Evolutionary conservation across 1,284 basidiomycete species (phyloP).

Genomic region (Cutaneotrichosporon cyanovorans): DNA sequence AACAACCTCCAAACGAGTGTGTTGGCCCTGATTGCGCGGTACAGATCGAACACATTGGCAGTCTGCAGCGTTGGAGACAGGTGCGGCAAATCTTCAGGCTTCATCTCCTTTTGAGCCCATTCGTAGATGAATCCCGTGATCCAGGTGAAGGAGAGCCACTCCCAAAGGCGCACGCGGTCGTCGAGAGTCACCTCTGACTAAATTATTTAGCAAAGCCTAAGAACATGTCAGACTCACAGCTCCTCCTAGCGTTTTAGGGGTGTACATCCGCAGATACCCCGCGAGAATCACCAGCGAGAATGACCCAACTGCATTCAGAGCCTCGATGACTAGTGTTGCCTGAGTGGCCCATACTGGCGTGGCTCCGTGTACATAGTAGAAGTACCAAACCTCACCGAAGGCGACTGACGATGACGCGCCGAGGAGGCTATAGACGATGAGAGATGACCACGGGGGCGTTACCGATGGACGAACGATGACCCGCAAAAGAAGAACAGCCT

Average conservation of each 20-base stretch:
- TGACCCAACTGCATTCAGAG: conserved; percentile 18
- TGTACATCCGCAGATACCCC: conserved; percentile 28
- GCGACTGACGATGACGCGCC: conserved; percentile 21
- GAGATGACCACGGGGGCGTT: conserved; percentile 34
- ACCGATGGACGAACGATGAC: conserved; percentile 29
- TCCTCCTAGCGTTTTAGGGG: conserved; percentile 26
- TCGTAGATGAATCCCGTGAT: conserved; percentile 59
- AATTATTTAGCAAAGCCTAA: no score
- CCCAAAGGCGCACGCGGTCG: conserved; percentile 64
- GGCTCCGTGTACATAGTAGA: conserved; percentile 16
- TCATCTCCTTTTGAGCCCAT: conserved; percentile 57
- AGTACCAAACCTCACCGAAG: conserved; percentile 25
- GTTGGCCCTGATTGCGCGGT: conserved; percentile 26
- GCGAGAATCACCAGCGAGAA: conserved; percentile 22
- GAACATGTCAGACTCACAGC: conserved; percentile 24
- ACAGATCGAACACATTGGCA: conserved; percentile 58
- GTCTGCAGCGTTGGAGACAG: conserved; percentile 64
- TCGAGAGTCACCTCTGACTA: conserved; percentile 43
- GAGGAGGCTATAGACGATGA: conserved; percentile 28
- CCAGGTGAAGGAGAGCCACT: conserved; percentile 71
- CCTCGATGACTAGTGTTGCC: conserved; percentile 22
- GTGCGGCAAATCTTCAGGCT: conserved; percentile 63
- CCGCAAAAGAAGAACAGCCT: conserved; percentile 11
- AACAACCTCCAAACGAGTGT: conserved; percentile 59
- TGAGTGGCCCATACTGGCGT: conserved; percentile 30